Evolutionary conservation across 2,329 filamentous ascomycete genomes (phyloP), one percentile per base, ranked within the genome.

Genomic region (Drechslerella coelobrocha): DNA sequence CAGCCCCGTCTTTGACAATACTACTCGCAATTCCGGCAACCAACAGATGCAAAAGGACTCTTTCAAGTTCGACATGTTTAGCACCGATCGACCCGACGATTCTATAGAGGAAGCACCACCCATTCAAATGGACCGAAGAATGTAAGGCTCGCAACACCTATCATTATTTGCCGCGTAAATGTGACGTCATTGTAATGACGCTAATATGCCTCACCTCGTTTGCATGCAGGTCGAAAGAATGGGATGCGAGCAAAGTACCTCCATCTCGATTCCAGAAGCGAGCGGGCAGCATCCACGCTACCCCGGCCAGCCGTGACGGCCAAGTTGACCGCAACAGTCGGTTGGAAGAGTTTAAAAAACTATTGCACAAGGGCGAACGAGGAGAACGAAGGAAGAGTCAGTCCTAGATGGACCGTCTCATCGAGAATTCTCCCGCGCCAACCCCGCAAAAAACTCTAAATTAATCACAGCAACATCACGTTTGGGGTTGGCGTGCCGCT

Each of bases 191-290:
- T n/a, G 59, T 55, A 43, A 71, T 63, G 59, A 60, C 37, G 47
- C 66, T 62, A 62, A 60, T 7, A 50, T 34, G 37, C 19, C n/a
- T 41, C 54, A 41, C 37, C 76, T 50, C 26, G 27, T 12, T 6
- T 27, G 43, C 10, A 34, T 76, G 75, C 73, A 51, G 53, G 61
- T 77, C 68, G 21, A 72, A 72, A 55, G 68, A 72, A 51, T 72
- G 68, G 68, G 86, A 89, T 78, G 87, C 87, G 2, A 83, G 84
- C 74, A 89, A 89, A 78, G 86, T 88, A 0, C 85, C 85, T 1
- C 87, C 87, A 8, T 86, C 84, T 72, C 85, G 85, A 50, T 89
- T 89, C 80, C 87, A 89, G 78, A 88, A 88, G 79, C 84, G 85
- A 76, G 86, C 87, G 78, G 87, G 87, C 61, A 88, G 85, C 76